A percentile compares a stretch with the other conserved stretches of the same genome.
Evolutionary conservation across 208 protist genomes (phyloP).

Genomic region (Novymonas esmeraldas): DNA sequence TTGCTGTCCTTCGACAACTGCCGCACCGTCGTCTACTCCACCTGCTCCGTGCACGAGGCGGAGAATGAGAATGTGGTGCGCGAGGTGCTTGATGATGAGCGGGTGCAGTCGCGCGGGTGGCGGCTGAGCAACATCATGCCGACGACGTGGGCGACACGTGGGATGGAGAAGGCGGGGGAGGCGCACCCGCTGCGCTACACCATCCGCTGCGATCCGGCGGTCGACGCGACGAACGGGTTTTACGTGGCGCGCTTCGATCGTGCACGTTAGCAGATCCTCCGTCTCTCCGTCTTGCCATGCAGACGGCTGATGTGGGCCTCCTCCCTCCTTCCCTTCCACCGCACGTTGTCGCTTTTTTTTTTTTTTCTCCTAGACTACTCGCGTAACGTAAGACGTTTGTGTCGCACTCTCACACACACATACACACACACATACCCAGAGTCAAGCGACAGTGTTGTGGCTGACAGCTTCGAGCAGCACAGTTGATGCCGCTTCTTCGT

Average conservation of each 20-base stretch:
- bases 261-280: constrained; percentile 3
- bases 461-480: no score
- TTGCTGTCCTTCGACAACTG: constrained; percentile 89
- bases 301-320: no score
- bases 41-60: constrained; percentile 89
- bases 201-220: constrained; percentile 80
- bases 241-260: constrained; percentile 90
- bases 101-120: constrained; percentile 79
- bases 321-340: background rate
- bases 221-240: constrained; percentile 85
- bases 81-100: constrained; percentile 71
- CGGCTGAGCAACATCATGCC: constrained; percentile 87
- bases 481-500: no score
- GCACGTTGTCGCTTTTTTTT: no score
- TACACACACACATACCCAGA: no score
- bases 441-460: no score
- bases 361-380: no score
- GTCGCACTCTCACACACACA: no score
- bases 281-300: no score
- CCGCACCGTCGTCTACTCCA: constrained; percentile 91
- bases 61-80: constrained; percentile 92
- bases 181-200: constrained; percentile 70
- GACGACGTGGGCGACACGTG: constrained; percentile 55
- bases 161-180: constrained; percentile 23
- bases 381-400: no score